Conservation (phyloP, 768 basidiomycete genomes). For the Boletus vermiculosoides region DNA sequence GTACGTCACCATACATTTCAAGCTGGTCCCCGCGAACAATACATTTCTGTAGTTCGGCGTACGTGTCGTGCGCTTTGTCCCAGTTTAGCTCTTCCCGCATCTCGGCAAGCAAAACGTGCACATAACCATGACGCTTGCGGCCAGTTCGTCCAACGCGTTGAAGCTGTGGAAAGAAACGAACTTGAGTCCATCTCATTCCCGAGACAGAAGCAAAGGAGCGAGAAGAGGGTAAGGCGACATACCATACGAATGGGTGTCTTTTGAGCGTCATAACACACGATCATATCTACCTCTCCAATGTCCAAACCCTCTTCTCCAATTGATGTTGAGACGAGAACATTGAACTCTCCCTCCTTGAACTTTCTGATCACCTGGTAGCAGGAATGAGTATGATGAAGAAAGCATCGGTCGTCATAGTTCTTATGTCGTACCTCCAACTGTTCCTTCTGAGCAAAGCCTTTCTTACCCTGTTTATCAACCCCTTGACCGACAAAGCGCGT, state of each 20-base stretch:
- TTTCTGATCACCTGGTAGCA: slow-evolving; percentile 68
- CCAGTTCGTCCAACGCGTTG: slow-evolving; percentile 96
- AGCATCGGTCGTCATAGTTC: neutral
- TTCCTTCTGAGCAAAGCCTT: slow-evolving; percentile 87
- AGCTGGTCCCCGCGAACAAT: slow-evolving; percentile 84
- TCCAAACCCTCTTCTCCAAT: slow-evolving; percentile 98
- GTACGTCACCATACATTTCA: slow-evolving; percentile 91
- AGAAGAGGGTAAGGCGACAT: slow-evolving; percentile 22
- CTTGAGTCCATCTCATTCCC: neutral
- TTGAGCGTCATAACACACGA: slow-evolving; percentile 94
- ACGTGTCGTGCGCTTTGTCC: slow-evolving; percentile 80
- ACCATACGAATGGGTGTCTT: slow-evolving; percentile 98
- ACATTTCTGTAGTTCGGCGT: slow-evolving; percentile 84
- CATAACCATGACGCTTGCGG: slow-evolving; percentile 81
- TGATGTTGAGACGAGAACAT: slow-evolving; percentile 92
- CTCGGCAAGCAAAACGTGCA: slow-evolving; percentile 91
- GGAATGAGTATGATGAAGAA: slow-evolving; percentile 10
- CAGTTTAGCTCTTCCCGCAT: slow-evolving; percentile 89
- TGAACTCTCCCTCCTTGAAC: slow-evolving; percentile 86
- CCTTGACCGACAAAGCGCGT: slow-evolving; percentile 91
- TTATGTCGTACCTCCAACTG: slow-evolving; percentile 72
- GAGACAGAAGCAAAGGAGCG: neutral
- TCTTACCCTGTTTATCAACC: slow-evolving; percentile 78
- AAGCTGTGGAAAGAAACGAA: slow-evolving; percentile 49
- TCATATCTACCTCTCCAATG: slow-evolving; percentile 95